Percentiles rank a stretch among this genome's conserved stretches.
phyloP scores from a whole-genome alignment of 306 rosid genomes.

The Cucurbita moschata region DNA sequence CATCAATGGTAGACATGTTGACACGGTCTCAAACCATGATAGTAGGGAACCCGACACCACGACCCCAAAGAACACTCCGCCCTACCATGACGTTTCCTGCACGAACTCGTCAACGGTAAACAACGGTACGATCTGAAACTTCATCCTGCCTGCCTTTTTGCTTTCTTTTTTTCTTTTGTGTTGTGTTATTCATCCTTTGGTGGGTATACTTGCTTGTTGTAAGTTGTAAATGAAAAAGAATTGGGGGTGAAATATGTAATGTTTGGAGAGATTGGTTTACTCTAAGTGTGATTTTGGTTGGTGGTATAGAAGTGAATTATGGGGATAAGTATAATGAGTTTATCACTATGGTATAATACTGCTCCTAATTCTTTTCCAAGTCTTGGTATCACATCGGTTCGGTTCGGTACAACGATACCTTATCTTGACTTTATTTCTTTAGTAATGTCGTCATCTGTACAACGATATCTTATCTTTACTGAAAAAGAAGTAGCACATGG shows the following conservation, averaged over 20 bases:
- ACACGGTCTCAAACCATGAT: constrained; percentile 5
- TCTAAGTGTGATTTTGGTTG: background rate
- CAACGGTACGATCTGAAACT: background rate
- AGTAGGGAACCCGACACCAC: background rate
- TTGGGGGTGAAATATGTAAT: background rate
- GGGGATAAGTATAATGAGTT: constrained; percentile 1
- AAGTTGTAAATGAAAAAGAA: constrained; percentile 10
- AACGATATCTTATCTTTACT: too few relatives aligned
- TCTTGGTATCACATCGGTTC: background rate
- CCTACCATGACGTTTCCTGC: constrained; percentile 4
- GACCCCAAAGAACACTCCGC: constrained; percentile 4
- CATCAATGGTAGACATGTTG: constrained; percentile 11
- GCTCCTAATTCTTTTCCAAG: constrained; percentile 1
- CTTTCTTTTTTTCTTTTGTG: too few relatives aligned
- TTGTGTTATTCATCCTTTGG: background rate
- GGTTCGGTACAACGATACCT: too few relatives aligned
- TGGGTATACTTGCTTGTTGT: constrained; percentile 8
- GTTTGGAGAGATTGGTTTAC: background rate
- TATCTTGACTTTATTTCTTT: too few relatives aligned
- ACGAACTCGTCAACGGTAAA: background rate
- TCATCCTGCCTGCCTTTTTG: background rate
- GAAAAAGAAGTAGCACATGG: too few relatives aligned
- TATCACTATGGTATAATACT: background rate
- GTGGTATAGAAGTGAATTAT: background rate
- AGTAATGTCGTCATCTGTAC: too few relatives aligned